Base-by-base conservation (phyloP, 495 filamentous ascomycete genomes). In the Trichoderma erinaceum region DNA sequence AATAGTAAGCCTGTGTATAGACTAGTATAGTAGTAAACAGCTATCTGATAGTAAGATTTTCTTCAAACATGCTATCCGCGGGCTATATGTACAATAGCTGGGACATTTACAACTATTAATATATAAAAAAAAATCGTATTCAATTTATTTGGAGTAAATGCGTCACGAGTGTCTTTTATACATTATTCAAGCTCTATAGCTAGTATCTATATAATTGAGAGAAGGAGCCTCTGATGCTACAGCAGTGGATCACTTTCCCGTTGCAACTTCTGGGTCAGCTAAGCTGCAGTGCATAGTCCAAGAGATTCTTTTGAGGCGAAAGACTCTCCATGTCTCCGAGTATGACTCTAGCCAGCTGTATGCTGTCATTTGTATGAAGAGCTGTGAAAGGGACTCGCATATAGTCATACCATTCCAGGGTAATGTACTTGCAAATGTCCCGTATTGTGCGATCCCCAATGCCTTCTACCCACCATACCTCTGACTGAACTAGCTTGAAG, bases 381-480 rank as follows among this genome's bases (percentile, higher is more conserved):
- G 78, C 74, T 44, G 71, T 70, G 65, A 69, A 68, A 25, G 81
- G 80, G 2, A 82, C 72, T 11, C 72, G 68, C n/a, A 82, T 63
- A 3, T 79, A 43, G 15, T 68, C 41, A 13, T 16, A 50, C 79
- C 80, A 83, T 44, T 76, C 69, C 0, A 72, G 46, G 3, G 76
- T 79, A 1, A 84, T 27, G 1, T 75, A 70, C n/a, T 69, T 35
- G 38, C 56, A 66, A n/a, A 85, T 81, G 38, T 75, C 73, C 32
- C 32, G 70, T 8, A 83, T 78, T 52, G 84, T 75, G 12, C 68
- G 71, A 44, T 79, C 73, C 11, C 71, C 66, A 18, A 85, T 76
- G 13, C 74, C 78, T 18, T 70, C 61, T 66, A 81, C 68, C 82
- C 83, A 85, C 83, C 82, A 85, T 18, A 71, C 50, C 1, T 32